Conservation (phyloP, 805 yeast genomes). For the Ogataea polymorpha region DNA sequence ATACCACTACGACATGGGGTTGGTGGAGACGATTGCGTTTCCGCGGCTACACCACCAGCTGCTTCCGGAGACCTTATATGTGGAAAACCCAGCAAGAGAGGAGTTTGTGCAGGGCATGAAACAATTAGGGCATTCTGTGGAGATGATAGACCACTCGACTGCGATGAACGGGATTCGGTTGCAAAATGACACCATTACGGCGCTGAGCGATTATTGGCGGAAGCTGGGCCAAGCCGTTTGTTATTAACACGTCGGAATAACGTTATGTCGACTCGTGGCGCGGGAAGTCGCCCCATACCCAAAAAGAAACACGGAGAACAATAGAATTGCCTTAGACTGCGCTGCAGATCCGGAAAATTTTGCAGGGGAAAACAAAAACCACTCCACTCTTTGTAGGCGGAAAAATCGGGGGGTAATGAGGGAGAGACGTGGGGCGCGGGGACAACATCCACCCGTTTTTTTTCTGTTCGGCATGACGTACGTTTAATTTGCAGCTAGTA, state of each 20-base stretch:
- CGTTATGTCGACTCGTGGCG: not conserved
- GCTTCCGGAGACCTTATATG: conserved; percentile 62
- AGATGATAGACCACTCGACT: conserved; percentile 43
- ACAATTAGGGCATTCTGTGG: conserved; percentile 48
- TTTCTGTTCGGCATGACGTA: no score
- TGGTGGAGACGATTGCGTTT: conserved; percentile 67
- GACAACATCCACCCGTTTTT: not conserved
- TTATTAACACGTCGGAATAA: conserved; percentile 32
- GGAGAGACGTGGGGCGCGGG: conserved; percentile 12
- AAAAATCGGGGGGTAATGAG: conserved; percentile 9
- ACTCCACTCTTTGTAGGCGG: conserved; percentile 7
- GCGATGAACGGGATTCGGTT: conserved; percentile 54
- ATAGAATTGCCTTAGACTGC: not conserved
- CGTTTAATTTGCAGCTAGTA: not conserved
- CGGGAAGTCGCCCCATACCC: not conserved
- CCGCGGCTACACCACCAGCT: conserved; percentile 92
- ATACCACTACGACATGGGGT: conserved; percentile 53
- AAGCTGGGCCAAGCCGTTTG: conserved; percentile 76
- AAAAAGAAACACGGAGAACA: conserved; percentile 9
- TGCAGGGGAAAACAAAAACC: conserved; percentile 4
- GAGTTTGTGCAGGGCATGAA: conserved; percentile 37
- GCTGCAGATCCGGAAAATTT: conserved; percentile 7
- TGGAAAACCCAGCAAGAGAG: conserved; percentile 52
- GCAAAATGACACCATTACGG: conserved; percentile 48
- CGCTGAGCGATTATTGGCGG: conserved; percentile 90